Evolutionary conservation across 2,329 filamentous ascomycete genomes (phyloP).

Genomic region (Neoascochyta sp.): DNA sequence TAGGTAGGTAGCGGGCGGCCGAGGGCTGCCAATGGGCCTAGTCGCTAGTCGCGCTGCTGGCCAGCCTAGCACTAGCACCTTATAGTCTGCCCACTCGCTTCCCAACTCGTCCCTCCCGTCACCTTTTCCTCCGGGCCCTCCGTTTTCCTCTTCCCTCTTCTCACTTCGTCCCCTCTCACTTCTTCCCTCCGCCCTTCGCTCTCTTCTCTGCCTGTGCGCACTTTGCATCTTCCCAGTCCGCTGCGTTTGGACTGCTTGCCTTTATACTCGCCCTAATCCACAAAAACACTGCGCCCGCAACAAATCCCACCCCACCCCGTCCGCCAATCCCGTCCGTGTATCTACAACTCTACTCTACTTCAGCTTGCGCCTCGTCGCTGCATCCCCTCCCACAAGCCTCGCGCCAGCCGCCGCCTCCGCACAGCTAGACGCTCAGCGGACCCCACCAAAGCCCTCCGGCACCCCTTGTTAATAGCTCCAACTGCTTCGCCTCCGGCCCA

Average conservation of each 20-base stretch:
- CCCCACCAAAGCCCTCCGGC: constrained; percentile 17
- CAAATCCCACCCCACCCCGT: constrained; percentile 19
- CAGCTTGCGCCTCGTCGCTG: constrained; percentile 11
- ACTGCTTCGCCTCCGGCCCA: constrained; percentile 36
- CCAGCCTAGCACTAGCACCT: constrained; percentile 12
- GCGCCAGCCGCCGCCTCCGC: constrained; percentile 16
- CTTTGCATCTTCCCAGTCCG: constrained; percentile 39
- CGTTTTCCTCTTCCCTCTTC: no score
- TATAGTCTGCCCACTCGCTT: constrained; percentile 17
- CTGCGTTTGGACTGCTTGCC: constrained; percentile 21
- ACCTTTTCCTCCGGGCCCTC: constrained; percentile 31
- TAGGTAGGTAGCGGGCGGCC: no score
- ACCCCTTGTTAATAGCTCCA: constrained; percentile 37
- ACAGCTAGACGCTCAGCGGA: constrained; percentile 14
- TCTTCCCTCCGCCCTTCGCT: constrained; percentile 51
- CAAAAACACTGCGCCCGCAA: constrained; percentile 21
- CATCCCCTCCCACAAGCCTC: constrained; percentile 8
- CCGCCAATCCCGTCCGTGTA: constrained; percentile 25
- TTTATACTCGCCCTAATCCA: constrained; percentile 27
- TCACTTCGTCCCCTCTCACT: no score
- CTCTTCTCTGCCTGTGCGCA: constrained; percentile 46
- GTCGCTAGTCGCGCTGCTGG: constrained; percentile 10
- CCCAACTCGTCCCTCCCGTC: constrained; percentile 58
- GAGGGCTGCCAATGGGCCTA: no score
- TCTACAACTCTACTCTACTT: constrained; percentile 21